Evolutionary conservation across 148 eudicot species (phyloP), one percentile per base, ranked within the genome.

Genomic region (Fagopyrum tataricum): DNA sequence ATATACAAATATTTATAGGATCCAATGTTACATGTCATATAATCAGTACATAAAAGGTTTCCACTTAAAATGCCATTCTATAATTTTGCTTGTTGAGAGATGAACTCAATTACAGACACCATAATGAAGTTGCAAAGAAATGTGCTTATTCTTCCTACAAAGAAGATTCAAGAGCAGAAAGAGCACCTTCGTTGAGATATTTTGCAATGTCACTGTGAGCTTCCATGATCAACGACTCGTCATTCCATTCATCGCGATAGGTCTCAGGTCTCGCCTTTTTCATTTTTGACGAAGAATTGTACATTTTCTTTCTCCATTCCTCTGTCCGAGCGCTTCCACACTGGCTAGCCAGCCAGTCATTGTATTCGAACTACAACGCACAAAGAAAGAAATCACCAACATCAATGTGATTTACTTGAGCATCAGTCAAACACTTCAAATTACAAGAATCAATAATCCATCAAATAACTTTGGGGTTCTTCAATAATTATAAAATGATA

Each of bases 301-400:
- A 88, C 93, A 94, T 91, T 31, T 73, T 78, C 81, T 88, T 88
- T 84, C 97, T 84, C 98, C 98, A 94, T 83, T 91, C 93, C 76
- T 91, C 97, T 1, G 81, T 70, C 9, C 76, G 84, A 20, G 81
- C 75, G 48, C 56, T 73, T 15, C 81, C 89, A 17, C 85, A 84
- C 80, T 88, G 67, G 2, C 59, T 67, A 24, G 97, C 96, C 53
- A 91, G 81, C 98, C 98, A 91, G 78, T 94, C 98, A 73, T 82
- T 75, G 72, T 91, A 89, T 44, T 91, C 97, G 73, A 86, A 93
- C 98, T 93, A 91, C 76, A 74, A 70, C 15, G 20, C 26, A 70
- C 18, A 67, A 39, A n/a, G n/a, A n/a, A n/a, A n/a, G n/a, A n/a
- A 1, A 2, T 31, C 37, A 3, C 2, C 37, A 31, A 31, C 37